phyloP scores from a whole-genome alignment of 2,329 filamentous ascomycete genomes.

The Colletotrichum navitas region DNA sequence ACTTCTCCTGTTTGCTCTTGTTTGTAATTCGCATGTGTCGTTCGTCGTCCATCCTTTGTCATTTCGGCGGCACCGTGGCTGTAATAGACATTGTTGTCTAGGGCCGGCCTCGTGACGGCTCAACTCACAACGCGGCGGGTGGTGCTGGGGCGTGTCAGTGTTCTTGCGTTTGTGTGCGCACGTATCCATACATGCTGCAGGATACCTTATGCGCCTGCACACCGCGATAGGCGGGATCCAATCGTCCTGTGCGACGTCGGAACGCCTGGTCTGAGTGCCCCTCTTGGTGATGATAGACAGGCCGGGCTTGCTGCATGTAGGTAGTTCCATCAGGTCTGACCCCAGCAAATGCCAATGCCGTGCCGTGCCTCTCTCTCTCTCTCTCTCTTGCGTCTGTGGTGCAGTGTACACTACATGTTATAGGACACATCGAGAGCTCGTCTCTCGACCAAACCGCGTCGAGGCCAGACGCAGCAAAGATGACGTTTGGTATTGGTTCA shows the following conservation, averaged over 20 bases:
- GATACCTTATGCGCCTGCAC: constrained; percentile 34
- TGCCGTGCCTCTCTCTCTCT: neutral
- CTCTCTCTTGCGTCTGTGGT: neutral
- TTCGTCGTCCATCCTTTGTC: neutral
- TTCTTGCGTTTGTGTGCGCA: constrained; percentile 23
- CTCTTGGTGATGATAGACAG: constrained; percentile 38
- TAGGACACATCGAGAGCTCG: neutral
- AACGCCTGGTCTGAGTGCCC: constrained; percentile 41
- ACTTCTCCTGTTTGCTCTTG: neutral
- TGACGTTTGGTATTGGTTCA: neutral
- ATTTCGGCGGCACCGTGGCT: neutral
- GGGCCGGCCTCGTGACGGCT: neutral
- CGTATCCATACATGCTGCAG: constrained; percentile 24
- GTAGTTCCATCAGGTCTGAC: neutral
- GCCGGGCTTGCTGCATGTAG: constrained; percentile 18
- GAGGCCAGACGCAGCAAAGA: neutral
- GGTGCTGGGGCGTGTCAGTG: neutral
- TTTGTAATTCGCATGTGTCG: constrained; percentile 3
- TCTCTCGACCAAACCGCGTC: neutral
- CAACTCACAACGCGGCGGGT: neutral
- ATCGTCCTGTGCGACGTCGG: constrained; percentile 40
- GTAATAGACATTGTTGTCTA: neutral
- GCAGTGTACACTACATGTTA: neutral
- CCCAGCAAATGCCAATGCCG: neutral
- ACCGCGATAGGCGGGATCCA: constrained; percentile 39